A percentile compares a stretch with the other conserved stretches of the same genome.
These are phyloP conservation scores for Fragaria iinumae DNA, from an alignment of 306 rosid species.

Conservation along the genomic window DNA sequence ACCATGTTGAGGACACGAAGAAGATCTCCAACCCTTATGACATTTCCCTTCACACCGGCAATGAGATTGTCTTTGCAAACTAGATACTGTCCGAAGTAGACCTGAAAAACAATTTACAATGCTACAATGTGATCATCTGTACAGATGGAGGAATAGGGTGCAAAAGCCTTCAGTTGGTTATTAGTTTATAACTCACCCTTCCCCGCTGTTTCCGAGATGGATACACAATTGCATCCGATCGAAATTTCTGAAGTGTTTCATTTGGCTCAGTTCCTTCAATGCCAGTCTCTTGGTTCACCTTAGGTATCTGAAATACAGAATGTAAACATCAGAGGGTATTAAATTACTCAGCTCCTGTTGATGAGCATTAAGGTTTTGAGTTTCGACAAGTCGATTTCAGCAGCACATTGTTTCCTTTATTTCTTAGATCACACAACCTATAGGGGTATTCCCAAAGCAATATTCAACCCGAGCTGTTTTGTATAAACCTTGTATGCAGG, in stretches of 20 bases:
- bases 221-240: constrained; percentile 63
- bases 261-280: constrained; percentile 56
- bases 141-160: not conserved
- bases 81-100: constrained; percentile 81
- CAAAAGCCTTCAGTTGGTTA: constrained; percentile 13
- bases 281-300: constrained; percentile 71
- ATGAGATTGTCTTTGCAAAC: constrained; percentile 50
- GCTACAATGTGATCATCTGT: constrained; percentile 10
- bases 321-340: constrained; percentile 2
- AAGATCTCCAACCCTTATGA: constrained; percentile 57
- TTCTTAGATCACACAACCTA: not conserved
- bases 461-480: not conserved
- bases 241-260: constrained; percentile 47
- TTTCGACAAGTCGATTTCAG: not conserved
- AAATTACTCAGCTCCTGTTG: not conserved
- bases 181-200: constrained; percentile 38
- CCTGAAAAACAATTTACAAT: constrained; percentile 41
- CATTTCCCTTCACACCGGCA: constrained; percentile 44
- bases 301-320: constrained; percentile 54
- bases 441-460: not conserved
- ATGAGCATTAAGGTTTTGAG: not conserved
- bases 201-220: constrained; percentile 57
- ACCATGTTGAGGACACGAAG: constrained; percentile 50
- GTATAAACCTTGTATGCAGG: not conserved
- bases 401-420: not conserved